Base-by-base conservation (phyloP, 2,329 filamentous ascomycete species). In the Cytospora mali region DNA sequence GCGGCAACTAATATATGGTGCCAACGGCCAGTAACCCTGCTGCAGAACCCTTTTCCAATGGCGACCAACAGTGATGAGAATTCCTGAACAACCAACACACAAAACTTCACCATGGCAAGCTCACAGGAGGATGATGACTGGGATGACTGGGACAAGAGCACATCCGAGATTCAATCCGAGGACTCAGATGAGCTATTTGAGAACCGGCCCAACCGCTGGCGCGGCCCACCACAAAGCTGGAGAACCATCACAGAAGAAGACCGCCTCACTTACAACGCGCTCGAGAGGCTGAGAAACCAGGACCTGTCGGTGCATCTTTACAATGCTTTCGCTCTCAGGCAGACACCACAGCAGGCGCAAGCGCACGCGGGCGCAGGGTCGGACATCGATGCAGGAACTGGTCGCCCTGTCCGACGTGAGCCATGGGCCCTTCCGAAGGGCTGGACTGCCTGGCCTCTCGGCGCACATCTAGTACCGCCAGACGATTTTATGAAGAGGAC, bases 381-480 rank as follows among this genome's bases (percentile, higher is more conserved):
- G 72, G 71, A 72, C 52, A 62, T 72, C 55, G 68, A 75, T 58
- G 65, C 60, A n/a, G 65, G 57, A 31, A 74, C 72, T 1, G 71
- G 71, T 3, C 64, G 68, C 16, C 64, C 58, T 21, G 28, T 71
- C 69, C 51, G 71, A 29, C 68, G 68, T 2, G 68, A 75, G 51
- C 48, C 49, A 27, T 88, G 84, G 81, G 74, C 73, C 5, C 84
- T 84, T 2, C 80, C 84, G 0, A 85, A 83, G 63, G 67, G 72
- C 5, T 97, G 94, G 93, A 91, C 91, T 21, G 90, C 93, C 0
- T 97, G 94, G 94, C 94, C 94, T 5, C 74, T 96, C 70, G 80
- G 81, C 23, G 79, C 84, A 5, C 76, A 79, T 9, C 76, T 82
- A 28, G 86, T 95, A 9, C 91, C 90, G 1, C 76, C 79, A 18